Conservation (phyloP, 2,329 filamentous ascomycete genomes). For the Arthroderma sp. region DNA sequence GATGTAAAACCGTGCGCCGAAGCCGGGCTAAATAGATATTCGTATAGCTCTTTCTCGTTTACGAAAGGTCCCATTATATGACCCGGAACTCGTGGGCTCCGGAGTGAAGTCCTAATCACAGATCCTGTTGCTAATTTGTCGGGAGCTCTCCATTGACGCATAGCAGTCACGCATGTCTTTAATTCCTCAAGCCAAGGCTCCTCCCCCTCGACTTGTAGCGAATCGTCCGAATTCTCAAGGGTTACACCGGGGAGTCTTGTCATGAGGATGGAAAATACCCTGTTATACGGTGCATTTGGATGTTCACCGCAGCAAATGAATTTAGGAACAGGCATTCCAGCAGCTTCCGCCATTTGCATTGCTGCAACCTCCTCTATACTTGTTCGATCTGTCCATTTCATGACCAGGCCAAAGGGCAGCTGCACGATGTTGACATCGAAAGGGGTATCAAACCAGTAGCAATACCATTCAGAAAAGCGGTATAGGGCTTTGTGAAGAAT, state of each 20-base stretch:
- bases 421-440: conserved; percentile 26
- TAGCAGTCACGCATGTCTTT: conserved; percentile 23
- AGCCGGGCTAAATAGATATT: conserved; percentile 21
- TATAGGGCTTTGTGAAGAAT: conserved; percentile 21
- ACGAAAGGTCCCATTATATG: neutral
- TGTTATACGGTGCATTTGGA: conserved; percentile 20
- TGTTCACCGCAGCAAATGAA: conserved; percentile 22
- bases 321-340: conserved; percentile 23
- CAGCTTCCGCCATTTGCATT: conserved; percentile 23
- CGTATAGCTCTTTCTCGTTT: conserved; percentile 17
- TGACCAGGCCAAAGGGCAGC: conserved; percentile 28
- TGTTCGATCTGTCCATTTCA: conserved; percentile 31
- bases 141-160: conserved; percentile 27
- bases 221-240: conserved; percentile 22
- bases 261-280: conserved; percentile 28
- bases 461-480: conserved; percentile 18
- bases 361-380: conserved; percentile 24
- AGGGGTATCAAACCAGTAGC: conserved; percentile 19
- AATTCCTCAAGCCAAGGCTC: conserved; percentile 27
- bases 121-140: conserved; percentile 22
- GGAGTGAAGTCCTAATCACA: conserved; percentile 3
- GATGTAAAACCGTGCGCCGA: conserved; percentile 23
- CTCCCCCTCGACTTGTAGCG: conserved; percentile 20
- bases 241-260: conserved; percentile 5
- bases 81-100: neutral